A percentile compares a stretch with the other conserved stretches of the same genome.
phyloP scores from a whole-genome alignment of 106 monocot genomes.

The Vanilla planifolia region DNA sequence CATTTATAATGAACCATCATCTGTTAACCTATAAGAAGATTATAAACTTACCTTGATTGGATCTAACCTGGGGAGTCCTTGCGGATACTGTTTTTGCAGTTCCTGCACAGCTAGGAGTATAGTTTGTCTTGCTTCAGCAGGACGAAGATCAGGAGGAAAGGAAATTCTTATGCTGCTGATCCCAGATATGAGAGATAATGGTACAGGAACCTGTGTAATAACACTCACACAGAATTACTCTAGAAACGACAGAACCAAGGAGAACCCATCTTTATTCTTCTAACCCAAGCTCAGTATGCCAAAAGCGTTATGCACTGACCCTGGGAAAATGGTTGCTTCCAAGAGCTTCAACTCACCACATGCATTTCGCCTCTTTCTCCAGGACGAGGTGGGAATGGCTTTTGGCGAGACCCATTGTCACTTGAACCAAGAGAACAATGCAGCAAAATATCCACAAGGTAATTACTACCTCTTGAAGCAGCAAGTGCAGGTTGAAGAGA shows the following conservation, averaged over 20 bases:
- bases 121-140: constrained; percentile 86
- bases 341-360: constrained; percentile 88
- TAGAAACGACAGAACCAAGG: neutral
- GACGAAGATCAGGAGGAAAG: constrained; percentile 86
- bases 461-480: constrained; percentile 41
- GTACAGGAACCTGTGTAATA: constrained; percentile 77
- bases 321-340: constrained; percentile 23
- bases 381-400: constrained; percentile 82
- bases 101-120: constrained; percentile 85
- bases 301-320: constrained; percentile 28
- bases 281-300: constrained; percentile 7
- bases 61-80: constrained; percentile 80
- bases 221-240: neutral
- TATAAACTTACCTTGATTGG: constrained; percentile 68
- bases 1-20: neutral
- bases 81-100: constrained; percentile 66
- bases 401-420: constrained; percentile 69
- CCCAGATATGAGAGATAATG: constrained; percentile 66
- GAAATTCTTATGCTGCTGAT: constrained; percentile 82
- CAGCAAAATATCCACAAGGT: constrained; percentile 80
- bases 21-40: neutral
- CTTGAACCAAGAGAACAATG: constrained; percentile 61
- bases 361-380: constrained; percentile 99
- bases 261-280: constrained; percentile 4
- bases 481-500: constrained; percentile 38